Evolutionary conservation across 163 green algal genomes (phyloP).

Genomic region (Scenedesmus sp.): DNA sequence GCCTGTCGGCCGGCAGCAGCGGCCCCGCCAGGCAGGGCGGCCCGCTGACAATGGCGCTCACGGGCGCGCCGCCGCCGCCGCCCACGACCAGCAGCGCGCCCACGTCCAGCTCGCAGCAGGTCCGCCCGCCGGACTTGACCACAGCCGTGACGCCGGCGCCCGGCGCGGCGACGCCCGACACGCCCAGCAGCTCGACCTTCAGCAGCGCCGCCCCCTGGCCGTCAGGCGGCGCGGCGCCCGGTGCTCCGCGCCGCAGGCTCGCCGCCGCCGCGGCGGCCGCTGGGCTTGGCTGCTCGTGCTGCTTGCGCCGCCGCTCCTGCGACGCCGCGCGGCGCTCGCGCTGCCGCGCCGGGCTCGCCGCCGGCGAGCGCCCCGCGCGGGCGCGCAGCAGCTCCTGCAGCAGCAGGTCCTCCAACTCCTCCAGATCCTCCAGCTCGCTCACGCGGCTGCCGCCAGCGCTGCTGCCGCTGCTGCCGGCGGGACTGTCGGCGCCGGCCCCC

Average conservation of each 20-base stretch:
- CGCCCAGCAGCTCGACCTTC: background rate
- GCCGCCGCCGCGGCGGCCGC: no score
- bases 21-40: background rate
- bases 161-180: background rate
- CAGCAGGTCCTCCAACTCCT: conserved; percentile 42
- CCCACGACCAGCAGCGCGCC: background rate
- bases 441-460: conserved; percentile 3
- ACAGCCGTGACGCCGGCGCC: background rate
- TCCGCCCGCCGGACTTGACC: conserved; percentile 7
- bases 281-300: no score
- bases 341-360: background rate
- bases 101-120: background rate
- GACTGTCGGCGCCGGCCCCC: background rate
- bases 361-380: no score
- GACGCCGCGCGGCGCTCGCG: background rate
- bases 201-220: conserved; percentile 12
- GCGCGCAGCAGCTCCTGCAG: conserved; percentile 40
- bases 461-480: conserved; percentile 10
- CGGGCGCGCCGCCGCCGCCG: background rate
- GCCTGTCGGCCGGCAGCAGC: conserved; percentile 16
- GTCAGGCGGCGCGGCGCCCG: background rate
- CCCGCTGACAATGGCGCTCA: background rate
- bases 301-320: background rate
- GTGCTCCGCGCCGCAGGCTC: no score
- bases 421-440: conserved; percentile 23